Evolutionary conservation across 1,139 yeast genomes (phyloP).

Genomic region (Yamadazyma membranifaciens): DNA sequence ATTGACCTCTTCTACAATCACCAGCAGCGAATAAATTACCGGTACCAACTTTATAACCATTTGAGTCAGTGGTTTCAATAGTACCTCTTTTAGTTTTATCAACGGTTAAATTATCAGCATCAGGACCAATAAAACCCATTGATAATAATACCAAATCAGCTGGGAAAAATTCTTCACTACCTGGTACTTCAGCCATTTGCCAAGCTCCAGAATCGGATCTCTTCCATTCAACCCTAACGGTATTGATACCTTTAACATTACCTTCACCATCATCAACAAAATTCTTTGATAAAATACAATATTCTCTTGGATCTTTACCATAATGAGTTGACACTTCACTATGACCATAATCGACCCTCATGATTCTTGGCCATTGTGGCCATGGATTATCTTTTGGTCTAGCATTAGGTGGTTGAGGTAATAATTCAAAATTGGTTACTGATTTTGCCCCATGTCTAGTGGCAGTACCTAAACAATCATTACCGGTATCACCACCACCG

Average conservation of each 20-base stretch:
- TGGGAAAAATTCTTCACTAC: conserved; percentile 89
- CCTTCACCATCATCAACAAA: conserved; percentile 94
- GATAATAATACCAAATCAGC: conserved; percentile 93
- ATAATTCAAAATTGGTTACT: conserved; percentile 90
- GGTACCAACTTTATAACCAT: conserved; percentile 65
- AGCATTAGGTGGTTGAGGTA: conserved; percentile 85
- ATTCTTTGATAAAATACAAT: conserved; percentile 91
- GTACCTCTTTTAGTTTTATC: conserved; percentile 85
- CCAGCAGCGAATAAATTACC: conserved; percentile 90
- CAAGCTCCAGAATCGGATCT: conserved; percentile 94
- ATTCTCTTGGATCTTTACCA: conserved; percentile 97
- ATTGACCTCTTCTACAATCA: conserved; percentile 98
- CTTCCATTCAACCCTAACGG: conserved; percentile 98
- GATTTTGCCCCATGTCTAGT: conserved; percentile 97
- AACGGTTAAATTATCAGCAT: conserved; percentile 72
- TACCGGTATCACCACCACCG: conserved; percentile 99
- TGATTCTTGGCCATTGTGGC: conserved; percentile 99
- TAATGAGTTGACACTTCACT: conserved; percentile 92
- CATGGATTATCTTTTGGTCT: conserved; percentile 97
- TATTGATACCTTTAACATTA: conserved; percentile 88
- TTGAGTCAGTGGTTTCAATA: conserved; percentile 64
- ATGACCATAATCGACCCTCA: conserved; percentile 98
- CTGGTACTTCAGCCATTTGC: conserved; percentile 98
- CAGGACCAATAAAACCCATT: conserved; percentile 98
- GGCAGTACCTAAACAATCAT: conserved; percentile 97